Evolutionary conservation across 2,329 filamentous ascomycete species (phyloP).

Genomic region (Westerdykella aurantiaca): DNA sequence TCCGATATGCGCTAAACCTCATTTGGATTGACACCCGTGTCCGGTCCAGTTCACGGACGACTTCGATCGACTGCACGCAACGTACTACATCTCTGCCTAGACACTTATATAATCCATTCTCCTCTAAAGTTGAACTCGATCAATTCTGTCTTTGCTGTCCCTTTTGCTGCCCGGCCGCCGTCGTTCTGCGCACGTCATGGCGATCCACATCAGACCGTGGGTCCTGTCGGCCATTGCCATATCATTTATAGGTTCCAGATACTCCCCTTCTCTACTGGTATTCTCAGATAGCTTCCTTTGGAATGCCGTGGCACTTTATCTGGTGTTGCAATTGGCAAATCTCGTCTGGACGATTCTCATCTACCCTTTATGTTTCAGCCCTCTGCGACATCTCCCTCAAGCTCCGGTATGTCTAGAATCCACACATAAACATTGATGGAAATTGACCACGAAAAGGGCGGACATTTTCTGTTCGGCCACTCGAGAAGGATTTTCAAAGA

Average conservation of each 20-base stretch:
- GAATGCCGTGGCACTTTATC: constrained; percentile 40
- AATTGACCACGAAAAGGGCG: constrained; percentile 13
- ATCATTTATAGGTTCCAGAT: constrained; percentile 28
- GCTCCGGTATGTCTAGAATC: constrained; percentile 40
- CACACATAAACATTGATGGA: not conserved
- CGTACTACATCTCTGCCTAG: no score
- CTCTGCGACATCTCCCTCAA: constrained; percentile 52
- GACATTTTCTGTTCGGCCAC: constrained; percentile 38
- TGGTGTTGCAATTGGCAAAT: constrained; percentile 32
- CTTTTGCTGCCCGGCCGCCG: no score
- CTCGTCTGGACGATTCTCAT: constrained; percentile 44
- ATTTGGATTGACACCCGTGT: no score
- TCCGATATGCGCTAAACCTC: no score
- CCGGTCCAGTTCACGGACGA: no score
- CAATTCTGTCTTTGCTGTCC: no score
- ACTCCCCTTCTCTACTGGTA: constrained; percentile 28
- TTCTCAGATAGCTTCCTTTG: constrained; percentile 30
- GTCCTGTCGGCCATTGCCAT: constrained; percentile 20
- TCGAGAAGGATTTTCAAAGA: constrained; percentile 39
- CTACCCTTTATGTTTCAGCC: constrained; percentile 55
- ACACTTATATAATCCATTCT: no score
- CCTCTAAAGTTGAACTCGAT: no score
- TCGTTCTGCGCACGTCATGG: constrained; percentile 13
- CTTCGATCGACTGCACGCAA: no score
- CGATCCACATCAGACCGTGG: constrained; percentile 22